Conservation (phyloP, 1,284 basidiomycete genomes). For the Sporisorium scitamineum region DNA sequence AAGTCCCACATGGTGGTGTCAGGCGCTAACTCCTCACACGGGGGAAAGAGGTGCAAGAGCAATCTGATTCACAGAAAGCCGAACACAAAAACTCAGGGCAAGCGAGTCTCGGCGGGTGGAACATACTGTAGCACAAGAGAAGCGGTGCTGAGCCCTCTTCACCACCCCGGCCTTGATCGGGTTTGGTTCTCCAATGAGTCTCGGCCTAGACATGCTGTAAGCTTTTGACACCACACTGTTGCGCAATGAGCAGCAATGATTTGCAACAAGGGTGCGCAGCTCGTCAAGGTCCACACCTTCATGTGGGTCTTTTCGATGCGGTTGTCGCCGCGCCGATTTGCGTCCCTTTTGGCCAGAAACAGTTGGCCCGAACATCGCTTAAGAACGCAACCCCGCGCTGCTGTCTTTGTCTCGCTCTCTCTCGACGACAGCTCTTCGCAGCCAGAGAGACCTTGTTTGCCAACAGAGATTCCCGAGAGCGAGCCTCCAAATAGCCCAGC, state of each 20-base stretch:
- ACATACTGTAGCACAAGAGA: neutral
- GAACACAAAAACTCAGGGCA: slow-evolving; percentile 6
- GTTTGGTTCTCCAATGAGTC: neutral
- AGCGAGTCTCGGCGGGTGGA: slow-evolving; percentile 7
- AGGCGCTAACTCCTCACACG: neutral
- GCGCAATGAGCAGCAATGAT: neutral
- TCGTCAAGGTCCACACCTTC: neutral
- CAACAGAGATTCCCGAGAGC: slow-evolving; percentile 1
- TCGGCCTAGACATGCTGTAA: neutral
- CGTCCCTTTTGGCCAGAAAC: neutral
- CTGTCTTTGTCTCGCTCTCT: neutral
- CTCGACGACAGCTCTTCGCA: neutral
- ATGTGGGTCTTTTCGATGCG: slow-evolving; percentile 2
- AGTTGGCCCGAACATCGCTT: slow-evolving; percentile 2
- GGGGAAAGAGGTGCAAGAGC: neutral
- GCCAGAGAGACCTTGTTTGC: neutral
- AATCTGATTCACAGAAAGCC: neutral
- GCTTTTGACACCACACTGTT: neutral
- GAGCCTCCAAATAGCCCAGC: neutral
- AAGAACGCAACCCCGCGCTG: neutral
- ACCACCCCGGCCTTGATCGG: neutral
- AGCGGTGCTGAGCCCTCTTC: neutral
- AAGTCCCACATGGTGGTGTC: neutral
- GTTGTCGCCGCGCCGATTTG: neutral
- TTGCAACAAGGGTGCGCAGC: too few relatives aligned